Evolutionary conservation across 148 eudicot species (phyloP).

Genomic region (Tetragonia tetragonoides): DNA sequence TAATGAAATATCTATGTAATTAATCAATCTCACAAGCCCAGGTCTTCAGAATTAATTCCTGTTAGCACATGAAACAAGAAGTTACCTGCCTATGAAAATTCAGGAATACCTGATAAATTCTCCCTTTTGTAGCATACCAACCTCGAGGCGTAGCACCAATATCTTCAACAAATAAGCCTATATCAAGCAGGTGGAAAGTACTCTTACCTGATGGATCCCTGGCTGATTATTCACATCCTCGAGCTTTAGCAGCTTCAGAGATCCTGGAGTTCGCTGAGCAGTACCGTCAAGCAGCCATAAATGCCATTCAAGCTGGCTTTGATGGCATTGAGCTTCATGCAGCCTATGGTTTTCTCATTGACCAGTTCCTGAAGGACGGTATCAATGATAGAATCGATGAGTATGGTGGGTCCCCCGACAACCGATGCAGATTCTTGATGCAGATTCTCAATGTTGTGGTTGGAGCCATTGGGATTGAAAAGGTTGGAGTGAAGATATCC

Average conservation of each 20-base stretch:
- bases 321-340: slow-evolving; percentile 84
- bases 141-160: slow-evolving; percentile 57
- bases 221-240: slow-evolving; percentile 54
- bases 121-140: slow-evolving; percentile 54
- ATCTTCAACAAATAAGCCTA: slow-evolving; percentile 75
- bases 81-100: neutral
- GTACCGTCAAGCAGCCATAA: slow-evolving; percentile 73
- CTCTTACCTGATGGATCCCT: slow-evolving; percentile 64
- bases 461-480: slow-evolving; percentile 54
- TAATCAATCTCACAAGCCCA: no score
- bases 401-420: slow-evolving; percentile 72
- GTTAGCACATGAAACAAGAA: no score
- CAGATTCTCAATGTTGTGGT: slow-evolving; percentile 50
- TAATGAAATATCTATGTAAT: no score
- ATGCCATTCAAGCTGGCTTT: slow-evolving; percentile 88
- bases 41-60: no score
- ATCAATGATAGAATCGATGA: slow-evolving; percentile 70
- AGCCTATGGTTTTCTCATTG: slow-evolving; percentile 82
- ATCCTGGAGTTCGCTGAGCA: slow-evolving; percentile 47
- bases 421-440: slow-evolving; percentile 65
- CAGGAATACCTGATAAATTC: neutral
- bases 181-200: slow-evolving; percentile 68
- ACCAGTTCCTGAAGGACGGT: slow-evolving; percentile 81
- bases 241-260: slow-evolving; percentile 47
- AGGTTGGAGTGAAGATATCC: slow-evolving; percentile 61